These are phyloP conservation scores for Poa pratensis DNA, from an alignment of 176 grass and related monocot species.

Conservation along the genomic window DNA sequence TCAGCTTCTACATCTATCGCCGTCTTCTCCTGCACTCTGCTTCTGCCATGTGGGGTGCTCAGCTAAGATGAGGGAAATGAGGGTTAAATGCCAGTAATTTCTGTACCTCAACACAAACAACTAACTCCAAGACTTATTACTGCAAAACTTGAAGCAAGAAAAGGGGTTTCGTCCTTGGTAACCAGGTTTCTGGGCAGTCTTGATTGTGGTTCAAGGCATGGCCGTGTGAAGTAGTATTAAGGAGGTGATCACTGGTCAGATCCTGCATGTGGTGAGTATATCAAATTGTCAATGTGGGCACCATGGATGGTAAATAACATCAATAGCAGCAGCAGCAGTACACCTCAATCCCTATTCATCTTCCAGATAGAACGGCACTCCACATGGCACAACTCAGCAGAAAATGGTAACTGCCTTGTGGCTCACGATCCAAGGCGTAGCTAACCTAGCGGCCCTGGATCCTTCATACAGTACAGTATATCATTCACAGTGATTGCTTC, in stretches of 20 bases:
- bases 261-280: constrained; percentile 51
- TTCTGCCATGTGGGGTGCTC: constrained; percentile 14
- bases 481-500: neutral
- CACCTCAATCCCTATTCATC: neutral
- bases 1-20: neutral
- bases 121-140: neutral
- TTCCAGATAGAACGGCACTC: constrained; percentile 29
- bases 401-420: neutral
- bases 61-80: neutral
- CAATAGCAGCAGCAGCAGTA: neutral
- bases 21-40: neutral
- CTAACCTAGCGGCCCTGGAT: neutral
- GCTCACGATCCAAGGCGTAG: constrained; percentile 43
- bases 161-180: neutral
- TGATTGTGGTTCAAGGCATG: neutral
- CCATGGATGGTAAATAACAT: neutral
- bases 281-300: constrained; percentile 24
- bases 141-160: neutral
- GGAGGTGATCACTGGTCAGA: constrained; percentile 2
- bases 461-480: neutral
- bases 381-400: constrained; percentile 36
- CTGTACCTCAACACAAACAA: constrained; percentile 36
- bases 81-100: constrained; percentile 26
- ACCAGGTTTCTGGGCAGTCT: neutral
- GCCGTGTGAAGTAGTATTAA: constrained; percentile 22